Evolutionary conservation across 768 basidiomycete species (phyloP).

Genomic region (Coprinopsis marcescibilis): DNA sequence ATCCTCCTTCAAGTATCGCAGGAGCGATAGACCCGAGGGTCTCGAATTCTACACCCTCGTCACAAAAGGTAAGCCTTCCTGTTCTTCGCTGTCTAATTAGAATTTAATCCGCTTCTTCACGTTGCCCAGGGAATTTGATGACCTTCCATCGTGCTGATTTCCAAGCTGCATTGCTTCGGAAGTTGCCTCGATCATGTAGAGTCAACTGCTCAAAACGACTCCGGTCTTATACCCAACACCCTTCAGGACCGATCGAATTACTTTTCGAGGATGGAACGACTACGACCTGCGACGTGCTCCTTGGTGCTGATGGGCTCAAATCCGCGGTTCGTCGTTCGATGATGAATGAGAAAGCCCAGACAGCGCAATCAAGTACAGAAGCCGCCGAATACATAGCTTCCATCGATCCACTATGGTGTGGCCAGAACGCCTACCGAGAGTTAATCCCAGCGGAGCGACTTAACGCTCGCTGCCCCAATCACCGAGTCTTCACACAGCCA

Average conservation of each 20-base stretch:
- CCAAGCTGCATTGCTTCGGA: slow-evolving; percentile 48
- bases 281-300: slow-evolving; percentile 56
- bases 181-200: slow-evolving; percentile 39
- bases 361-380: slow-evolving; percentile 29
- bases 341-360: slow-evolving; percentile 30
- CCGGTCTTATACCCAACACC: slow-evolving; percentile 44
- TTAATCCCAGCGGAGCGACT: slow-evolving; percentile 50
- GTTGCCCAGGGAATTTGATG: slow-evolving; percentile 39
- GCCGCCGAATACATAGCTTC: slow-evolving; percentile 36
- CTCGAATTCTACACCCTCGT: slow-evolving; percentile 47
- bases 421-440: slow-evolving; percentile 52
- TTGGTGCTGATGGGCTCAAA: slow-evolving; percentile 68
- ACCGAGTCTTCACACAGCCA: slow-evolving; percentile 41
- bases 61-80: slow-evolving; percentile 43
- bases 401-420: slow-evolving; percentile 54
- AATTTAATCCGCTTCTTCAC: slow-evolving; percentile 11
- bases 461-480: slow-evolving; percentile 35
- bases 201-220: slow-evolving; percentile 55
- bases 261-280: slow-evolving; percentile 58
- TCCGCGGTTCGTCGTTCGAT: slow-evolving; percentile 44
- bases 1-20: slow-evolving; percentile 48
- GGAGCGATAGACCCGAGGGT: slow-evolving; percentile 54
- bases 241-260: slow-evolving; percentile 38
- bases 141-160: slow-evolving; percentile 65
- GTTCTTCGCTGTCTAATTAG: slow-evolving; percentile 1